Evolutionary conservation across 768 basidiomycete genomes (phyloP), one percentile per base, ranked within the genome.

Genomic region (Amanita inopinata): DNA sequence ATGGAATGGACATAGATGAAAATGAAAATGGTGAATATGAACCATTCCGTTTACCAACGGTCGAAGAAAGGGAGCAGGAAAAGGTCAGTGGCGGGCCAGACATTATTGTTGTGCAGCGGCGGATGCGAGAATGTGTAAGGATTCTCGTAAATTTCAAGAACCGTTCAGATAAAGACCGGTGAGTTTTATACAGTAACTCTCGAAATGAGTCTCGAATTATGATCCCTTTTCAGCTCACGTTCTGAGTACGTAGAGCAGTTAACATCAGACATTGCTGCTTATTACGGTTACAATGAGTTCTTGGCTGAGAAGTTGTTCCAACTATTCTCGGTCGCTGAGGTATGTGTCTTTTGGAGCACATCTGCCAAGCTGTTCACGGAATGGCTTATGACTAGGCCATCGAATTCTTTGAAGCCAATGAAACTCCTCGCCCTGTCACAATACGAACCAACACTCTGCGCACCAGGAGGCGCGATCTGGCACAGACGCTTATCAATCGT

Each of bases 321-420:
- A 47, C 69, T 99, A 15, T 98, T 99, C 66, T 76, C 92, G 2
- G 80, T 93, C 9, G 77, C 81, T 27, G 96, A 99, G 78, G 93
- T 89, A 49, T 45, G 71, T 23, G n/a, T n/a, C n/a, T 27, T 49
- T 40, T 25, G 19, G 36, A n/a, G n/a, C n/a, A 40, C 32, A 11
- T 40, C 19, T 34, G 15, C 10, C 3, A 5, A 51, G 5, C 2
- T 10, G 14, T 7, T 15, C n/a, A 12, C 41, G 39, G n/a, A 36
- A 40, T 41, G 46, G 45, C 40, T 49, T 40, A 37, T 38, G 14
- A 23, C 12, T 44, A 96, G 91, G 93, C 94, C 0, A 83, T 98
- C 45, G 93, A 94, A 55, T 99, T 98, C 63, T 98, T 98, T 56
- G 96, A 97, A 61, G 84, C 96, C 8, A 97, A 97, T 58, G 96